Evolutionary conservation across 306 rosid species (phyloP), one percentile per base, ranked within the genome.

Genomic region (Corylus avellana): DNA sequence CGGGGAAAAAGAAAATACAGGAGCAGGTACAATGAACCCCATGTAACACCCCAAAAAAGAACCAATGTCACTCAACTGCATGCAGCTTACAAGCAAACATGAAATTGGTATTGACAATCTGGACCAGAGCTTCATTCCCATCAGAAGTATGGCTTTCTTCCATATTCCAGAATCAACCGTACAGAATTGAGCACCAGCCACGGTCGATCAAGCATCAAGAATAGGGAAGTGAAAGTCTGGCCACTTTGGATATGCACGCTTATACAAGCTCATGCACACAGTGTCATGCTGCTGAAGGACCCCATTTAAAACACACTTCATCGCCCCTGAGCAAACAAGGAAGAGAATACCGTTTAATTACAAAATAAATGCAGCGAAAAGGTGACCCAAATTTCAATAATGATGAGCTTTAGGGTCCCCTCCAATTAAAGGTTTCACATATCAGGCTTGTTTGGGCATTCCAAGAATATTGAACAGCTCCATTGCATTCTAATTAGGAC

Each of bases 101-200:
- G 29, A 68, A 66, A 42, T 68, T 42, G 50, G 51, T 9, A 50
- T 29, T 50, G 25, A 83, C 66, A 72, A 88, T 92, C 94, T 87
- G 97, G 89, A 92, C 97, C 97, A 85, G 81, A 70, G 93, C 97
- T 92, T 91, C 97, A 92, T 89, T 92, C 94, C 97, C 96, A 75
- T 58, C 74, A 49, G 79, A 77, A 79, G 59, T 67, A 64, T 79
- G 84, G 85, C 74, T 47, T 72, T 79, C 87, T 77, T 84, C 85
- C 12, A 74, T 68, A 86, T 67, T 77, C 69, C 74, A 56, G 70
- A 27, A 73, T 22, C 72, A 84, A 58, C 63, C 50, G 44, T 55
- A 70, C 72, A 75, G 42, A 37, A 71, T 54, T 74, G 75, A 58
- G 85, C 79, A 14, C 27, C 74, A 80, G 58, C 79, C 47, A 75